Evolutionary conservation across 768 basidiomycete species (phyloP).

Genomic region (Auricularia sp.): DNA sequence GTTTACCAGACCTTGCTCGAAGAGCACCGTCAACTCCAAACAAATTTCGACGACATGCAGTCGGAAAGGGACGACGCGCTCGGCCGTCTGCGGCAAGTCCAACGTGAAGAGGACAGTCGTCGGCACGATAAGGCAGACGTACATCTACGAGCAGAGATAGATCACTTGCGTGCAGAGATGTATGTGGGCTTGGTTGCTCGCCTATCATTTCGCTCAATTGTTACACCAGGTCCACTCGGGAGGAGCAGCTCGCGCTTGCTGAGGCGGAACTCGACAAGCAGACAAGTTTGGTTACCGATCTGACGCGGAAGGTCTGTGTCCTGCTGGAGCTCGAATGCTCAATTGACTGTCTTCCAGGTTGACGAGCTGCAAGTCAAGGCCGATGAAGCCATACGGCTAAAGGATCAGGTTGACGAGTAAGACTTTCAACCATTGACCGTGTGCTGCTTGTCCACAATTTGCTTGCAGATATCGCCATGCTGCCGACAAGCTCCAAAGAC

Average conservation of each 20-base stretch:
- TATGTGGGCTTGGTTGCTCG: conserved; percentile 34
- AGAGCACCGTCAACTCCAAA: conserved; percentile 67
- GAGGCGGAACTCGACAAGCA: conserved; percentile 82
- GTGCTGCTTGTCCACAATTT: too few species aligned
- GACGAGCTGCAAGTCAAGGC: conserved; percentile 75
- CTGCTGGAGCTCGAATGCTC: not conserved
- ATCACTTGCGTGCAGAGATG: conserved; percentile 74
- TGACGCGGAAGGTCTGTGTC: conserved; percentile 49
- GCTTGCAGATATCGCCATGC: conserved; percentile 72
- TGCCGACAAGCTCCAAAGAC: conserved; percentile 87
- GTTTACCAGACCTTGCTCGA: conserved; percentile 67
- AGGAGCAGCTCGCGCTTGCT: conserved; percentile 76
- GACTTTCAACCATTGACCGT: conserved; percentile 15
- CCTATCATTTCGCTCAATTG: not conserved
- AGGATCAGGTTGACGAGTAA: conserved; percentile 93
- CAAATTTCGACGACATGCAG: conserved; percentile 62
- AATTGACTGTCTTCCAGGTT: conserved; percentile 22
- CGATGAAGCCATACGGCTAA: conserved; percentile 67
- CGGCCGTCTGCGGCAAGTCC: conserved; percentile 48
- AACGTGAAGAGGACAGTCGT: conserved; percentile 45
- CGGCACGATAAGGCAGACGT: conserved; percentile 66
- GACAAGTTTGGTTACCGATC: conserved; percentile 51
- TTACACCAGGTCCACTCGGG: conserved; percentile 25
- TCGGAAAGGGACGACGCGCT: conserved; percentile 74
- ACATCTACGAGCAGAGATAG: conserved; percentile 72